Evolutionary conservation across 2,329 filamentous ascomycete species (phyloP).

Genomic region (Sclerotinia borealis): DNA sequence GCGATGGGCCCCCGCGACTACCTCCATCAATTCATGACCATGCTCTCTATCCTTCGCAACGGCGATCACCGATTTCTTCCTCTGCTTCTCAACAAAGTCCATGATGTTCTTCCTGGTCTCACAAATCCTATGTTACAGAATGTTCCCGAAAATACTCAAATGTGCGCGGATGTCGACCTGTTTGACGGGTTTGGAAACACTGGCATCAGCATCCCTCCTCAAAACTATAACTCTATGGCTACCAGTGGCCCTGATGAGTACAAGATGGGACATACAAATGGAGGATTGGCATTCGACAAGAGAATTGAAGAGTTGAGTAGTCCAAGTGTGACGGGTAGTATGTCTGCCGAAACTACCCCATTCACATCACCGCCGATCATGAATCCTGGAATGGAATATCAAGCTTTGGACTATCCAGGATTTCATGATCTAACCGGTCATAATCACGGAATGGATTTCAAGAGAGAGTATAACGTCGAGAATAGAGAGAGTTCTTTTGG

Average conservation of each 20-base stretch:
- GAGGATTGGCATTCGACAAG: slow-evolving; percentile 23
- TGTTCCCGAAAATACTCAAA: slow-evolving; percentile 45
- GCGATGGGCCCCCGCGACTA: slow-evolving; percentile 65
- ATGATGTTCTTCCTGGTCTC: slow-evolving; percentile 61
- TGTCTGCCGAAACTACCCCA: slow-evolving; percentile 6
- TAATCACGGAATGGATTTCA: slow-evolving; percentile 10
- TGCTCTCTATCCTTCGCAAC: slow-evolving; percentile 65
- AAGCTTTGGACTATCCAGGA: slow-evolving; percentile 11
- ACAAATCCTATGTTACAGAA: slow-evolving; percentile 55
- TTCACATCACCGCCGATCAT: slow-evolving; percentile 17
- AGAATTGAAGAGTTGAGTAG: slow-evolving; percentile 28
- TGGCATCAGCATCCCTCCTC: slow-evolving; percentile 43
- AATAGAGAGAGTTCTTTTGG: not conserved
- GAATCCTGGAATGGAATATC: slow-evolving; percentile 11
- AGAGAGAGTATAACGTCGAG: slow-evolving; percentile 5
- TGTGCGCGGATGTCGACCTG: slow-evolving; percentile 45
- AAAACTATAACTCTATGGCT: slow-evolving; percentile 24
- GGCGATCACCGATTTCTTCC: slow-evolving; percentile 73
- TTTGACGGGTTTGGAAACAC: slow-evolving; percentile 61
- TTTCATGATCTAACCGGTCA: slow-evolving; percentile 11
- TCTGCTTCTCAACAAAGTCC: slow-evolving; percentile 68
- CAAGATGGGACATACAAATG: slow-evolving; percentile 25
- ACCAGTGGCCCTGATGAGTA: slow-evolving; percentile 25
- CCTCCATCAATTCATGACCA: slow-evolving; percentile 60
- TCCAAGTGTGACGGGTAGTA: slow-evolving; percentile 13